Evolutionary conservation across 2,329 filamentous ascomycete species (phyloP).

Genomic region (Fusarium sublunatum): DNA sequence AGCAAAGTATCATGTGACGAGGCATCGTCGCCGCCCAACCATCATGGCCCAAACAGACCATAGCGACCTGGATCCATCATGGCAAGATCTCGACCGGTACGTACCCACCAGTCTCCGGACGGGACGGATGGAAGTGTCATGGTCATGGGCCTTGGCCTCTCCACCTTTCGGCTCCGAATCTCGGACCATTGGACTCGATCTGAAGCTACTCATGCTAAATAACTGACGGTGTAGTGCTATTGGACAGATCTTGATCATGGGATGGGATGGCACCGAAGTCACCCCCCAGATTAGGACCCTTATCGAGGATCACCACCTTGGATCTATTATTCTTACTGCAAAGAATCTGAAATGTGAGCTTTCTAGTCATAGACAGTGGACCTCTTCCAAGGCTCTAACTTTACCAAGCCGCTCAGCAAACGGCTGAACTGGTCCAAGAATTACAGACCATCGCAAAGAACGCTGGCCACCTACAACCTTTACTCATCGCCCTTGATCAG

Average conservation of each 20-base stretch:
- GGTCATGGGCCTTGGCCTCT: constrained; percentile 19
- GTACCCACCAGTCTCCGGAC: constrained; percentile 48
- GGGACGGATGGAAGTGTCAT: not conserved
- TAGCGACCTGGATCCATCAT: constrained; percentile 67
- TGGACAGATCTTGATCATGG: constrained; percentile 84
- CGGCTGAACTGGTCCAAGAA: constrained; percentile 87
- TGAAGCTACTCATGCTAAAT: constrained; percentile 38
- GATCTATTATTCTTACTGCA: constrained; percentile 84
- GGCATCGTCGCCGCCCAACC: constrained; percentile 43
- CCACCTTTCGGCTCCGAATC: constrained; percentile 38
- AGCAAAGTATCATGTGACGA: constrained; percentile 44
- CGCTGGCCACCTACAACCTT: constrained; percentile 87
- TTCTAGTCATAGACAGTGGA: not conserved
- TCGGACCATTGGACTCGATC: constrained; percentile 18
- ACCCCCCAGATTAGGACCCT: constrained; percentile 84
- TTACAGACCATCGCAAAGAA: constrained; percentile 92
- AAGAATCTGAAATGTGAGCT: constrained; percentile 84
- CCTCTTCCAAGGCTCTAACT: constrained; percentile 45
- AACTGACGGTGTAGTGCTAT: constrained; percentile 65
- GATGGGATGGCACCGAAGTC: constrained; percentile 85
- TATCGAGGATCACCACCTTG: constrained; percentile 87
- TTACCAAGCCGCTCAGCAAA: constrained; percentile 83
- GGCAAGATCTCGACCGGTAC: constrained; percentile 82
- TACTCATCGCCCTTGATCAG: constrained; percentile 93
- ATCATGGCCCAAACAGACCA: constrained; percentile 53